A percentile compares a stretch with the other conserved stretches of the same genome.
Evolutionary conservation across 192 early-diverging fungal species (phyloP).

Genomic region (Phlyctochytrium bullatum): DNA sequence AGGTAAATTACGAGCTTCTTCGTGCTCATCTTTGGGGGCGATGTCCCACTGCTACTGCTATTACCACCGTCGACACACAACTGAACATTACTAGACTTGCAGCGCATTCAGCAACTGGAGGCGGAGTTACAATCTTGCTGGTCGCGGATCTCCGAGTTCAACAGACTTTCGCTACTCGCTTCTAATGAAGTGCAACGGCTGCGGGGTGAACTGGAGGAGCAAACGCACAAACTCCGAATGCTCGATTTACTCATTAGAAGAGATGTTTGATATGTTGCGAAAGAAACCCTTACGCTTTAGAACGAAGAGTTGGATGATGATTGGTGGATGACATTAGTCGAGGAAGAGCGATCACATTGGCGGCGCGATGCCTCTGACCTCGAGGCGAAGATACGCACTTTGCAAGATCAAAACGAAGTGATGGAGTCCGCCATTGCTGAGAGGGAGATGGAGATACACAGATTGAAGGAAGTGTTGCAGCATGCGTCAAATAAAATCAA

Average conservation of each 20-base stretch:
- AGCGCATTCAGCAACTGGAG: neutral
- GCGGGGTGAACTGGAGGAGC: neutral
- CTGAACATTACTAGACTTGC: too few species aligned
- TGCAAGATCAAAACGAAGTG: neutral
- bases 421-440: conserved; percentile 2
- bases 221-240: neutral
- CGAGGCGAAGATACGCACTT: neutral
- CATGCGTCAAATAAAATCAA: neutral
- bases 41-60: too few species aligned
- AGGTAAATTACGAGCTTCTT: too few species aligned
- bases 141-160: conserved; percentile 1
- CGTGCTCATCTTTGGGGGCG: too few species aligned
- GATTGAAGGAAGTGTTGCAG: neutral
- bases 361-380: neutral
- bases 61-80: too few species aligned
- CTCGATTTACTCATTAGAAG: neutral
- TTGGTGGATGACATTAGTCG: neutral
- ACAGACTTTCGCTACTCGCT: neutral
- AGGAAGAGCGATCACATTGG: neutral
- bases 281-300: neutral
- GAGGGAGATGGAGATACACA: neutral
- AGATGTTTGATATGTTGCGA: neutral
- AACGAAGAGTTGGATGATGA: neutral
- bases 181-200: neutral
- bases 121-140: neutral